A percentile compares a stretch with the other conserved stretches of the same genome.
These are phyloP conservation scores for Spirogloea muscicola DNA, from an alignment of 139 green algal species.

Conservation along the genomic window DNA sequence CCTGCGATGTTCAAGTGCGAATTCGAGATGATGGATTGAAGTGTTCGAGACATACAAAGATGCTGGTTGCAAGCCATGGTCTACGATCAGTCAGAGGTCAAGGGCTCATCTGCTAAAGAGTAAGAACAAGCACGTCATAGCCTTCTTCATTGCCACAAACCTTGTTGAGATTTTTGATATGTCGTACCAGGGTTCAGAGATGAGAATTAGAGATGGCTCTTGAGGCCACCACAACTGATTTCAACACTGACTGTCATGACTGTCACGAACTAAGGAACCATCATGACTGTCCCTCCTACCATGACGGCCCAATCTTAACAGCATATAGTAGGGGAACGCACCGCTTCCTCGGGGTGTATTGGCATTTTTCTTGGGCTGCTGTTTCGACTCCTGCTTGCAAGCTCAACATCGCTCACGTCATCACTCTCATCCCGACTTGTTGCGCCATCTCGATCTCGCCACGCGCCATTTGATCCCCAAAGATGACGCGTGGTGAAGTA, in stretches of 20 bases:
- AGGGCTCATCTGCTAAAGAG: neutral
- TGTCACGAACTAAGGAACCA: too few species aligned
- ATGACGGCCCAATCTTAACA: neutral
- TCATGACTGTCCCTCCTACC: too few species aligned
- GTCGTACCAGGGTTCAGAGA: too few species aligned
- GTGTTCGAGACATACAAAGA: neutral
- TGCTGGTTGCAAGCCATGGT: neutral
- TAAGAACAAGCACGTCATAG: neutral
- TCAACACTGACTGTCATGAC: too few species aligned
- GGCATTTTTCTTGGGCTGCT: neutral
- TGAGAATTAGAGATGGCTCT: too few species aligned
- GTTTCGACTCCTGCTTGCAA: neutral
- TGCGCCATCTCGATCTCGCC: neutral
- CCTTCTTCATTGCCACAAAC: too few species aligned
- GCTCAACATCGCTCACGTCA: neutral
- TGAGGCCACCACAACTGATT: too few species aligned
- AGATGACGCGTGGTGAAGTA: conserved; percentile 22
- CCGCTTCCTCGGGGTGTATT: neutral
- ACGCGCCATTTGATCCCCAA: too few species aligned
- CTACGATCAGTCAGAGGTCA: neutral
- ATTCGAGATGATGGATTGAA: conserved; percentile 1
- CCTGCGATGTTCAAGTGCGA: neutral
- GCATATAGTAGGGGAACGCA: neutral
- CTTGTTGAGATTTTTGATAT: too few species aligned
- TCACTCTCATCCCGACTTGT: neutral